A percentile compares a stretch with the other conserved stretches of the same genome.
phyloP scores from a whole-genome alignment of 169 alveolate genomes.

The Plasmodium coatneyi region DNA sequence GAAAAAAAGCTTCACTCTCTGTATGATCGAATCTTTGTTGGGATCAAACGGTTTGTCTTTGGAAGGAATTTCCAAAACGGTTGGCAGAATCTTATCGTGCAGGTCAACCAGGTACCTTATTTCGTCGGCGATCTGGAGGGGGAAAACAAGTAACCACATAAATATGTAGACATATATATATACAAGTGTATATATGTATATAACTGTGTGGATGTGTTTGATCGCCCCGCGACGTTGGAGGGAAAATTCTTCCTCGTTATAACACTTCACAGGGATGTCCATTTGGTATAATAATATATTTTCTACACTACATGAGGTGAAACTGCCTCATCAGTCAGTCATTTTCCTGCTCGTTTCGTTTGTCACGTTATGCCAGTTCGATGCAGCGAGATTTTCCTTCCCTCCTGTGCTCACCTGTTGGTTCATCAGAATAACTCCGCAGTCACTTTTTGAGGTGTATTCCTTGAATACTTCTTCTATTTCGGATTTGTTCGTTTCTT shows the following conservation, averaged over 20 bases:
- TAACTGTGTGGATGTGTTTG: not conserved
- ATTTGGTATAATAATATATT: too few relatives aligned
- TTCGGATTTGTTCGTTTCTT: slow-evolving; percentile 81
- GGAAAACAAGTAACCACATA: not conserved
- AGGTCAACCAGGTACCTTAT: slow-evolving; percentile 79
- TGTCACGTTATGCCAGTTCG: not conserved
- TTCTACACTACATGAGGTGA: not conserved
- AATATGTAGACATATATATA: not conserved
- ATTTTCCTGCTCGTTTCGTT: not conserved
- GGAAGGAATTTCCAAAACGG: slow-evolving; percentile 85
- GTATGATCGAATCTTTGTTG: slow-evolving; percentile 82
- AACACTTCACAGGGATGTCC: not conserved
- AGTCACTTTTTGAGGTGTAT: slow-evolving; percentile 78
- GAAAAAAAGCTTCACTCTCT: slow-evolving; percentile 80
- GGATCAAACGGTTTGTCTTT: slow-evolving; percentile 86
- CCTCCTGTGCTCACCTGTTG: slow-evolving; percentile 74
- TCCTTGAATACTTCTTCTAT: slow-evolving; percentile 82
- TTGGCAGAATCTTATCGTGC: slow-evolving; percentile 80
- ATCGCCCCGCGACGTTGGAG: not conserved
- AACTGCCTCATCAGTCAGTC: not conserved
- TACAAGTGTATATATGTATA: not conserved
- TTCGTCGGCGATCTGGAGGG: slow-evolving; percentile 78
- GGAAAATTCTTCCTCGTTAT: not conserved
- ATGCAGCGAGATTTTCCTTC: not conserved
- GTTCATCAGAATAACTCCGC: slow-evolving; percentile 83